Evolutionary conservation across 306 rosid genomes (phyloP).

Genomic region (Castanea mollissima): DNA sequence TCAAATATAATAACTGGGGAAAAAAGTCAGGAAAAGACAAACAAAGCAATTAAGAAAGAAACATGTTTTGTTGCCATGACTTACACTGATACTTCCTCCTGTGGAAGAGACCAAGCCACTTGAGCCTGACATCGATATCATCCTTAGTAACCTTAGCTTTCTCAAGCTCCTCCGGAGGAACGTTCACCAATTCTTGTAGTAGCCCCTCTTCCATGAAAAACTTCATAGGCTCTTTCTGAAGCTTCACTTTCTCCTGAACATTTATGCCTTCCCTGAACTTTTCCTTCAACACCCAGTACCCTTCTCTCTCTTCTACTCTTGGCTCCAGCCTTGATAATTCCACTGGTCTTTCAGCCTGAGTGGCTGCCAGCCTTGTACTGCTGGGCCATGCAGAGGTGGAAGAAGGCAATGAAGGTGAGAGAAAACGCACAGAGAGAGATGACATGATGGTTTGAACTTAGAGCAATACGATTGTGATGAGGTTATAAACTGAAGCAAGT

Average conservation of each 20-base stretch:
- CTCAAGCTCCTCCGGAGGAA: constrained; percentile 74
- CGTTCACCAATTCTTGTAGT: constrained; percentile 59
- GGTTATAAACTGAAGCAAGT: too few relatives aligned
- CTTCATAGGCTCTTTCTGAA: constrained; percentile 81
- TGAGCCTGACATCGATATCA: constrained; percentile 93
- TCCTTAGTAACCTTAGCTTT: constrained; percentile 56
- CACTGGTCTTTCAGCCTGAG: constrained; percentile 37
- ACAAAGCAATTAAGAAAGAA: background rate
- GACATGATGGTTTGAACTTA: constrained; percentile 34
- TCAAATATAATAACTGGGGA: background rate
- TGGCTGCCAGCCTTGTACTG: constrained; percentile 39
- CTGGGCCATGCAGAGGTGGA: constrained; percentile 25
- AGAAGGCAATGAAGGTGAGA: constrained; percentile 38
- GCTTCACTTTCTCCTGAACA: constrained; percentile 76
- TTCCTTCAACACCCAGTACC: constrained; percentile 80
- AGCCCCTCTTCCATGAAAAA: constrained; percentile 71
- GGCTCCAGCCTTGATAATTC: constrained; percentile 60
- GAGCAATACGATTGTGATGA: too few relatives aligned
- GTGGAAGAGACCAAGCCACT: constrained; percentile 97
- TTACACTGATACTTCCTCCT: constrained; percentile 87
- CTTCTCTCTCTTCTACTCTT: constrained; percentile 72
- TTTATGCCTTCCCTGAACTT: constrained; percentile 67
- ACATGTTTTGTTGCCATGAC: constrained; percentile 20
- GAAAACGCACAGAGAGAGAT: constrained; percentile 55
- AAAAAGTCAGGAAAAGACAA: too few relatives aligned